phyloP scores from a whole-genome alignment of 805 yeast species.

The Isabelozyma pseudorhagii region DNA sequence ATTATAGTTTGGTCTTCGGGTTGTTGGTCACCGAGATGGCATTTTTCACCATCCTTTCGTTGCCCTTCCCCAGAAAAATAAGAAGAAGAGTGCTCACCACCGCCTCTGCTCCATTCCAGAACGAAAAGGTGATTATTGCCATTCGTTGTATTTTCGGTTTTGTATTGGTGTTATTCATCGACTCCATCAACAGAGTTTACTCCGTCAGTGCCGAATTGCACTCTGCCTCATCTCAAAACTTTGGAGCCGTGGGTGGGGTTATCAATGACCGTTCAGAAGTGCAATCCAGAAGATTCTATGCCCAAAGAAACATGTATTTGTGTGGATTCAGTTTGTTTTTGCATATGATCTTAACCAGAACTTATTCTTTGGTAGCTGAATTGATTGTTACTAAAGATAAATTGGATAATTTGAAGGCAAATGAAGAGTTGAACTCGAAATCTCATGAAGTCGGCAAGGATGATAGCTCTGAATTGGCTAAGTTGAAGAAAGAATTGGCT shows the following conservation, averaged over 20 bases:
- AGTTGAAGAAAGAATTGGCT: slow-evolving; percentile 44
- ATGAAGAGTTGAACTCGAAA: slow-evolving; percentile 15
- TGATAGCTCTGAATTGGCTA: slow-evolving; percentile 39
- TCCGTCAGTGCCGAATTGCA: slow-evolving; percentile 63
- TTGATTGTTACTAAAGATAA: slow-evolving; percentile 63
- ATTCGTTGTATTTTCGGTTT: slow-evolving; percentile 81
- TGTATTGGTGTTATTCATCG: slow-evolving; percentile 79
- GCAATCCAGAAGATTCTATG: slow-evolving; percentile 88
- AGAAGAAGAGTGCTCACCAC: slow-evolving; percentile 66
- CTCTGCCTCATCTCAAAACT: slow-evolving; percentile 19
- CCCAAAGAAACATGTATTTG: slow-evolving; percentile 93
- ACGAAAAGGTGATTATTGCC: slow-evolving; percentile 70
- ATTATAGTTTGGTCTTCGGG: slow-evolving; percentile 59
- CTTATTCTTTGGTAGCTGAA: slow-evolving; percentile 76
- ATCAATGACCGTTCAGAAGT: slow-evolving; percentile 71
- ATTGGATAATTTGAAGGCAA: slow-evolving; percentile 36
- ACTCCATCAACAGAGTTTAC: slow-evolving; percentile 80
- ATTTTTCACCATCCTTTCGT: slow-evolving; percentile 72
- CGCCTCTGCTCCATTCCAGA: slow-evolving; percentile 65
- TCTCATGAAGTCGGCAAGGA: slow-evolving; percentile 16
- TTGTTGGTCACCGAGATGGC: slow-evolving; percentile 75
- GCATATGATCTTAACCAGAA: slow-evolving; percentile 79
- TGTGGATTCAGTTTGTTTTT: slow-evolving; percentile 94
- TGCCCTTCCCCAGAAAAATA: slow-evolving; percentile 77
- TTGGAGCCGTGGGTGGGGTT: slow-evolving; percentile 17